A percentile compares a stretch with the other conserved stretches of the same genome.
phyloP scores from a whole-genome alignment of 2,329 filamentous ascomycete genomes.

The Myriosclerotinia scirpicola region DNA sequence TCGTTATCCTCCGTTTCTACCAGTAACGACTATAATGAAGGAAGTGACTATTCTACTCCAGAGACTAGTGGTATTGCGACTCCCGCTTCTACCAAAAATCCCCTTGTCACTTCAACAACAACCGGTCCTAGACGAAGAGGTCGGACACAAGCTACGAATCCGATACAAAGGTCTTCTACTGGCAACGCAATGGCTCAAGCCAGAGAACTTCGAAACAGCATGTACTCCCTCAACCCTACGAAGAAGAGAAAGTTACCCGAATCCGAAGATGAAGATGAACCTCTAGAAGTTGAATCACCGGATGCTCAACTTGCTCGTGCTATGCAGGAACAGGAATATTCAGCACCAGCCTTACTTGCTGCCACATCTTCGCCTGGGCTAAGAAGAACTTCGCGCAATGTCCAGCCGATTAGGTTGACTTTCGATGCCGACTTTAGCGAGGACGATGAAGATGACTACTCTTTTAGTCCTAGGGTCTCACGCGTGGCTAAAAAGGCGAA shows the following conservation, averaged over 20 bases:
- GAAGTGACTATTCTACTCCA: constrained; percentile 58
- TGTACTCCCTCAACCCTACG: constrained; percentile 48
- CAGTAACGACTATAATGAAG: constrained; percentile 44
- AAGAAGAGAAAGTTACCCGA: constrained; percentile 48
- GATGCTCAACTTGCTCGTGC: constrained; percentile 56
- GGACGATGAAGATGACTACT: constrained; percentile 25
- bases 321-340: constrained; percentile 57
- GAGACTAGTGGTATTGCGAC: constrained; percentile 59
- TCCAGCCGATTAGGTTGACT: constrained; percentile 26
- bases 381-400: constrained; percentile 30
- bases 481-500: constrained; percentile 30
- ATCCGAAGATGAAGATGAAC: constrained; percentile 44
- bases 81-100: constrained; percentile 43
- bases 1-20: constrained; percentile 45
- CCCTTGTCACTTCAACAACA: constrained; percentile 23
- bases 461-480: constrained; percentile 17
- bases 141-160: constrained; percentile 25
- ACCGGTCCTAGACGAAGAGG: constrained; percentile 33
- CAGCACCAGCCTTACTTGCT: constrained; percentile 34
- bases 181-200: constrained; percentile 49
- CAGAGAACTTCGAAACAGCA: constrained; percentile 50
- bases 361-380: constrained; percentile 39
- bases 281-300: too few relatives aligned
- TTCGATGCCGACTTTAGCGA: constrained; percentile 23
- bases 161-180: constrained; percentile 24